Evolutionary conservation across 805 yeast species (phyloP).

Genomic region (Phaffomyces opuntiae): DNA sequence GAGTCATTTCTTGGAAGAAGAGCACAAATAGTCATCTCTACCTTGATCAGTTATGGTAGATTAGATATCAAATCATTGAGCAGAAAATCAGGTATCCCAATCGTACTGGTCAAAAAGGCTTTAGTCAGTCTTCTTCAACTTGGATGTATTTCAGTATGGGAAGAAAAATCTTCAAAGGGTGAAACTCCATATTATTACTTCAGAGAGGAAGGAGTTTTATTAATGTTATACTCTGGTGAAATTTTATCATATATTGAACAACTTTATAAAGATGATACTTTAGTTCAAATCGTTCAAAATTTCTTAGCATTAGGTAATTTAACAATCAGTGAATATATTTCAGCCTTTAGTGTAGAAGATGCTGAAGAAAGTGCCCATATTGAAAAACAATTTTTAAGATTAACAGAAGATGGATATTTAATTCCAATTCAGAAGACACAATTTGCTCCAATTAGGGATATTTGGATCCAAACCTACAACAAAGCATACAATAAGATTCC

Average conservation of each 20-base stretch:
- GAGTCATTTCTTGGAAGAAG: slow-evolving; percentile 61
- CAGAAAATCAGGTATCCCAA: slow-evolving; percentile 38
- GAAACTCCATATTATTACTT: slow-evolving; percentile 44
- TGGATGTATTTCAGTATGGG: slow-evolving; percentile 65
- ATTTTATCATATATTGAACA: slow-evolving; percentile 48
- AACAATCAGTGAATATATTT: slow-evolving; percentile 43
- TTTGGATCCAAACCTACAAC: slow-evolving; percentile 35
- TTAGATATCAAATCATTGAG: slow-evolving; percentile 49
- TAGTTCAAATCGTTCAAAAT: slow-evolving; percentile 60
- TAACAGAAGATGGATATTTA: slow-evolving; percentile 45
- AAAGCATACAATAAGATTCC: slow-evolving; percentile 34
- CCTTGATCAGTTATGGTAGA: slow-evolving; percentile 63
- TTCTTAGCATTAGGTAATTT: slow-evolving; percentile 65
- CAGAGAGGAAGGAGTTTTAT: slow-evolving; percentile 56
- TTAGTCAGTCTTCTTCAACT: slow-evolving; percentile 75
- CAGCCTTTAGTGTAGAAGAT: slow-evolving; percentile 22
- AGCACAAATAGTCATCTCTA: slow-evolving; percentile 56
- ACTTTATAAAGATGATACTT: slow-evolving; percentile 32
- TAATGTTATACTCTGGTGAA: slow-evolving; percentile 71
- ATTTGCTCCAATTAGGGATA: slow-evolving; percentile 29
- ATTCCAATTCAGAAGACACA: slow-evolving; percentile 36
- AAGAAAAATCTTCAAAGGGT: slow-evolving; percentile 29
- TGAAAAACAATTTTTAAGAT: slow-evolving; percentile 33
- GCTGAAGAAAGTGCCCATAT: slow-evolving; percentile 22
- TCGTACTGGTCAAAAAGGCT: slow-evolving; percentile 49